phyloP scores from a whole-genome alignment of 108 stramenopile species.

The Pseudonitzschia multiseries region DNA sequence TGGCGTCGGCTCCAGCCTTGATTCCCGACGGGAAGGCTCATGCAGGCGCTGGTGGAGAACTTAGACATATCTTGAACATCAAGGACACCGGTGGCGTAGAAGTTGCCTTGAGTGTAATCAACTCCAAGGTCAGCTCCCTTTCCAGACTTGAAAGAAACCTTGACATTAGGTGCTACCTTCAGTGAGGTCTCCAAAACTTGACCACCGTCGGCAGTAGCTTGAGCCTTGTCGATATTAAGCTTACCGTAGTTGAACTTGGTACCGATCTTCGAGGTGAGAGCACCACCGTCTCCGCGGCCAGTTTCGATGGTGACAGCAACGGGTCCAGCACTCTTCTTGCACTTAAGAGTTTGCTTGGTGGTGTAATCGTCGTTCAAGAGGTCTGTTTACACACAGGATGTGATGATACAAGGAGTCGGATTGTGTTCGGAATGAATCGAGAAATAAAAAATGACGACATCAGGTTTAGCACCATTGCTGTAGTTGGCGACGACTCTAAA shows the following conservation, averaged over 20 bases:
- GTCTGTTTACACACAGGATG: slow-evolving; percentile 40
- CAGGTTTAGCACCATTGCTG: neutral
- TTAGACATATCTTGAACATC: slow-evolving; percentile 85
- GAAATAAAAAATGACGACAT: neutral
- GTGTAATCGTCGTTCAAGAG: slow-evolving; percentile 89
- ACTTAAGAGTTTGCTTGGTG: slow-evolving; percentile 79
- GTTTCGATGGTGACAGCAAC: slow-evolving; percentile 89
- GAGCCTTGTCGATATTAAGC: slow-evolving; percentile 87
- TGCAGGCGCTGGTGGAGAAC: slow-evolving; percentile 77
- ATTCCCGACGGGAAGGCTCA: slow-evolving; percentile 72
- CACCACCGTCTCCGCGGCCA: slow-evolving; percentile 66
- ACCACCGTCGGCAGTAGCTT: slow-evolving; percentile 82
- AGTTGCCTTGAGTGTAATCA: slow-evolving; percentile 82
- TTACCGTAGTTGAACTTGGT: slow-evolving; percentile 89
- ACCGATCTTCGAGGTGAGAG: slow-evolving; percentile 82
- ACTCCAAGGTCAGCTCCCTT: slow-evolving; percentile 88
- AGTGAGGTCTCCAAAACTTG: slow-evolving; percentile 85
- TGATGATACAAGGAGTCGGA: neutral
- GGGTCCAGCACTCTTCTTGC: slow-evolving; percentile 86
- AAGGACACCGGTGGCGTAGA: slow-evolving; percentile 74
- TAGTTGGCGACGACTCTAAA: neutral
- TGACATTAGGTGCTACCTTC: slow-evolving; percentile 68
- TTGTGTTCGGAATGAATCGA: neutral
- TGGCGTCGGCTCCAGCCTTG: slow-evolving; percentile 80
- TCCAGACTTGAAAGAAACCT: slow-evolving; percentile 86